Conservation (phyloP, 371 early-diverging fungal species). For the Phascolomyces articulosus region DNA sequence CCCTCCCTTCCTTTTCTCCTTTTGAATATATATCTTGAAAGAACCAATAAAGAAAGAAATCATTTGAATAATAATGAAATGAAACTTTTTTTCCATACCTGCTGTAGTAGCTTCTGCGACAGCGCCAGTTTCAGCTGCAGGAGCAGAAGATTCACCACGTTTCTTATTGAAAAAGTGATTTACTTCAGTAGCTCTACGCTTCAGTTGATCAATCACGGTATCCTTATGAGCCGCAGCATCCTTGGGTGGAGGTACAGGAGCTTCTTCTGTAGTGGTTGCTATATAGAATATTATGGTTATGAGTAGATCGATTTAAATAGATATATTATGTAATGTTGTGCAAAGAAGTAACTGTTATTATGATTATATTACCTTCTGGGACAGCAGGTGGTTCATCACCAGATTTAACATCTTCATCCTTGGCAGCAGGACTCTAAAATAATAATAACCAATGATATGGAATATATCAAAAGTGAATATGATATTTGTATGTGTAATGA, state of each 20-base stretch:
- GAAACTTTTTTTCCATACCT: neutral
- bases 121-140: neutral
- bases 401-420: neutral
- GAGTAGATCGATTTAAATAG: neutral
- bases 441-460: neutral
- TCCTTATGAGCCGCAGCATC: neutral
- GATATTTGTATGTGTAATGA: neutral
- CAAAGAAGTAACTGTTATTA: neutral
- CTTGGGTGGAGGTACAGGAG: conserved; percentile 1
- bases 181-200: neutral
- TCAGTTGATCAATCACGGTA: conserved; percentile 1
- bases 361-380: neutral
- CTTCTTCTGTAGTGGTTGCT: neutral
- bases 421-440: neutral
- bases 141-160: neutral
- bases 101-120: neutral
- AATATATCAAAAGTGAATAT: neutral
- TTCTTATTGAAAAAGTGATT: neutral
- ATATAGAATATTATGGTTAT: neutral
- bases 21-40: too few species aligned
- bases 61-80: too few species aligned
- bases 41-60: neutral
- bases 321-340: neutral
- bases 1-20: too few species aligned
- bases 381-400: conserved; percentile 5